A percentile compares a stretch with the other conserved stretches of the same genome.
These are phyloP conservation scores for Sarocladium strictum DNA, from an alignment of 2,329 filamentous ascomycete species.

Conservation along the genomic window DNA sequence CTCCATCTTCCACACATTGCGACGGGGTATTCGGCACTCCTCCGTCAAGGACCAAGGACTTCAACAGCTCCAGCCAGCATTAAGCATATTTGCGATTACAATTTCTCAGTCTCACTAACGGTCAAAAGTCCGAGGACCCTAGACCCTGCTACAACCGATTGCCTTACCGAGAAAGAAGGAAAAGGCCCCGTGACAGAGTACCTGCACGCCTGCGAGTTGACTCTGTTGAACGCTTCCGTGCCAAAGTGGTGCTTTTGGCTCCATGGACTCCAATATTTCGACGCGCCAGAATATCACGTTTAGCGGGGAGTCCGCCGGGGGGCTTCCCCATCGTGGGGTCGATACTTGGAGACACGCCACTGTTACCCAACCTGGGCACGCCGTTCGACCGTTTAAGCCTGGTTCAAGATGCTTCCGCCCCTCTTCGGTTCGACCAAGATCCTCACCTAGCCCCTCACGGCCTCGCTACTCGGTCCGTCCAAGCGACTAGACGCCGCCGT, in stretches of 20 bases:
- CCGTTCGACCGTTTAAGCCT: neutral
- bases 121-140: neutral
- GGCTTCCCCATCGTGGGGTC: conserved; percentile 8
- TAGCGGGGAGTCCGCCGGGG: conserved; percentile 5
- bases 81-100: neutral
- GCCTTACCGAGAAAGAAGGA: neutral
- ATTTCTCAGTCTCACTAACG: neutral
- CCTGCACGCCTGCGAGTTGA: neutral
- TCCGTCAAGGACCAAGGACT: neutral
- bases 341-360: neutral
- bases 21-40: neutral
- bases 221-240: neutral
- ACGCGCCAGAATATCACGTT: neutral
- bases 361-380: neutral
- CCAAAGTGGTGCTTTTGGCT: neutral
- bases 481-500: conserved; percentile 6
- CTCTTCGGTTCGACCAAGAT: neutral
- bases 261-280: conserved; percentile 5
- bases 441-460: neutral
- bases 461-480: conserved; percentile 3
- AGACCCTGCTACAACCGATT: neutral
- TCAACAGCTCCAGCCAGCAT: neutral
- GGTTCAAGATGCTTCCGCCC: neutral
- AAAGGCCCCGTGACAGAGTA: neutral
- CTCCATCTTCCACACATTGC: no score